Percentiles rank a stretch among this genome's conserved stretches.
phyloP scores from a whole-genome alignment of 164 flowering plant species.

The Vitis rotundifolia region DNA sequence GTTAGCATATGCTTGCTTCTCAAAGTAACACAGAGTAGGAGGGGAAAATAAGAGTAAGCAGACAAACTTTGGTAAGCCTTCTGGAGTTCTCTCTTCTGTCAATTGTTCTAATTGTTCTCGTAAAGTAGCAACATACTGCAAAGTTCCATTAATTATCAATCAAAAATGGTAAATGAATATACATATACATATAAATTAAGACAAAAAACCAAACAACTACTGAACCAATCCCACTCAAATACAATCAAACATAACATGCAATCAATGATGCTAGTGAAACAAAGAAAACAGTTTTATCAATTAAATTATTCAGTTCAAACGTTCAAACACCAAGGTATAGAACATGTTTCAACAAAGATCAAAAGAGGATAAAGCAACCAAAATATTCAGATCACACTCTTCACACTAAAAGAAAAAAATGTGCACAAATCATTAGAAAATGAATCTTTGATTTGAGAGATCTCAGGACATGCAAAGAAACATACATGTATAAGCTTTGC shows the following conservation, averaged over 20 bases:
- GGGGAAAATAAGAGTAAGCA: background rate
- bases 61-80: conserved; percentile 81
- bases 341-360: too few relatives aligned
- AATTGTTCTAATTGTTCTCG: conserved; percentile 83
- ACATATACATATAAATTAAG: background rate
- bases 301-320: too few relatives aligned
- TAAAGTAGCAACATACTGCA: conserved; percentile 87
- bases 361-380: background rate
- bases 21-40: background rate
- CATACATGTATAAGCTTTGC: conserved; percentile 84
- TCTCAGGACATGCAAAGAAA: conserved; percentile 56
- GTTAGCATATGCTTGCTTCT: too few relatives aligned
- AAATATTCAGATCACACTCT: background rate
- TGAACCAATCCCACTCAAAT: background rate
- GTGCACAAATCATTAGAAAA: background rate
- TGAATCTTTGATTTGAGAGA: background rate
- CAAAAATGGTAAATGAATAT: background rate
- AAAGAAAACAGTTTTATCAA: too few relatives aligned
- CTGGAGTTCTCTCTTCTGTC: conserved; percentile 70
- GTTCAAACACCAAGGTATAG: too few relatives aligned
- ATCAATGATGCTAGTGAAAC: background rate
- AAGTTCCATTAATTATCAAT: background rate
- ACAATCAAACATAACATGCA: background rate
- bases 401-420: background rate
- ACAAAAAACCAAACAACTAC: background rate